Percentiles rank a stretch among this genome's conserved stretches.
Conservation (phyloP, 176 grass and related monocot species). For the Olyra latifolia region DNA sequence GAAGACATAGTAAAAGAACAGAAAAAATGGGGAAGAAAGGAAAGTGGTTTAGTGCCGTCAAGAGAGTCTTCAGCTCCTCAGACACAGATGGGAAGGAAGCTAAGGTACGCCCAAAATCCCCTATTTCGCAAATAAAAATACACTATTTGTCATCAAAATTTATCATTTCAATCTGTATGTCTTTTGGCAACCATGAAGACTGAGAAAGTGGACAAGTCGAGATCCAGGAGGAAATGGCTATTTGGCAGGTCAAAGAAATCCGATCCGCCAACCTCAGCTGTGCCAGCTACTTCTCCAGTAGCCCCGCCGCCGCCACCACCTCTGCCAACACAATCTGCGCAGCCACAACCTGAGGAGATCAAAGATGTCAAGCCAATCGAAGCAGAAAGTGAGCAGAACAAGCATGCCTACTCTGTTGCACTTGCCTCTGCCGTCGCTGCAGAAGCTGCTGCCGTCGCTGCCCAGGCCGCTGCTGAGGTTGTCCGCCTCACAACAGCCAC, state of each 20-base stretch:
- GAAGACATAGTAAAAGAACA: slow-evolving; percentile 7
- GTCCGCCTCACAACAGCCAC: slow-evolving; percentile 69
- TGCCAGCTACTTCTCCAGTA: slow-evolving; percentile 22
- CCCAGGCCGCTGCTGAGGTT: slow-evolving; percentile 83
- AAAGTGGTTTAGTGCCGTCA: slow-evolving; percentile 76
- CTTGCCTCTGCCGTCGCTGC: slow-evolving; percentile 80
- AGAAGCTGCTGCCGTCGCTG: slow-evolving; percentile 83
- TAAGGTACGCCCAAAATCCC: slow-evolving; percentile 46
- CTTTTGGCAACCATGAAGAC: slow-evolving; percentile 29
- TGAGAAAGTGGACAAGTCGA: slow-evolving; percentile 49
- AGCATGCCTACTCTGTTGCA: slow-evolving; percentile 78
- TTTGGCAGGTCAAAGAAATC: slow-evolving; percentile 48
- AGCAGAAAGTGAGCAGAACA: slow-evolving; percentile 59
- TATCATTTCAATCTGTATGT: slow-evolving; percentile 9
- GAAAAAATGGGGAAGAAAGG: slow-evolving; percentile 70
- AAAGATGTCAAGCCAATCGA: slow-evolving; percentile 59
- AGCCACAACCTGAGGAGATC: slow-evolving; percentile 47
- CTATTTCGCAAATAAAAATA: background rate
- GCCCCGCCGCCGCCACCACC: slow-evolving; percentile 26
- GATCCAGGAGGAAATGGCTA: slow-evolving; percentile 61
- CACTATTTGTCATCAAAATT: background rate
- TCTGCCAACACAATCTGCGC: slow-evolving; percentile 35
- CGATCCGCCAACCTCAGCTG: slow-evolving; percentile 34
- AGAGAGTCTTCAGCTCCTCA: slow-evolving; percentile 70
- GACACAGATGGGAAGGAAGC: slow-evolving; percentile 55